Evolutionary conservation across 176 grass and related monocot genomes (phyloP), one percentile per base, ranked within the genome.

Genomic region (Phragmites australis): DNA sequence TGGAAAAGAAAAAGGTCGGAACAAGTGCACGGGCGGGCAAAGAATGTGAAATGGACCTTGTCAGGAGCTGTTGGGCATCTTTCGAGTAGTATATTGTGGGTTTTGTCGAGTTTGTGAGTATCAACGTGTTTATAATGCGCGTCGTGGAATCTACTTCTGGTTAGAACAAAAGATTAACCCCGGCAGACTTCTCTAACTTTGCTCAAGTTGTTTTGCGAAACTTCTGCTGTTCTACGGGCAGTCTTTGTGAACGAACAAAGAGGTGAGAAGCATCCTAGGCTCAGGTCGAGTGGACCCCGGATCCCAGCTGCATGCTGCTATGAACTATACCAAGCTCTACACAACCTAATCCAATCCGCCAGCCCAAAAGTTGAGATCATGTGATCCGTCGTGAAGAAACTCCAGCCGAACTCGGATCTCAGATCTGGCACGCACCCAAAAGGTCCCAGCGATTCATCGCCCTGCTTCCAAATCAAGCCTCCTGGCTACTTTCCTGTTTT

Each of bases 401-500:
- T 58, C 30, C 6, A 51, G 44, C 8, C 14, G 51, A 16, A 1
- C 6, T 42, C 39, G 48, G 87, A 85, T 85, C 87, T 81, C 54
- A 75, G 77, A 85, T 85, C 82, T 46, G 71, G 61, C 34, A 60
- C 12, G n/a, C 59, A 39, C 69, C 23, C 87, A 16, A 72, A 65
- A 76, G 23, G n/a, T 43, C 49, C n/a, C 59, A 62, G 15, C 10
- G 15, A 59, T 21, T 84, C 27, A 51, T 50, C 55, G 54, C 43
- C 19, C 68, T 57, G 46, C 53, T 57, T 48, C 40, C 65, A 72
- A 43, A 71, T 31, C 1, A 52, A 60, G 22, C n/a, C 58, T 31
- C 52, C 39, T 42, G 57, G 15, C 46, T 40, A 44, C 55, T 69
- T 69, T 71, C 73, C 46, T 71, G 37, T 40, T 63, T 16, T 60